Evolutionary conservation across 1,284 basidiomycete genomes (phyloP).

Genomic region (Leccinum huronense): DNA sequence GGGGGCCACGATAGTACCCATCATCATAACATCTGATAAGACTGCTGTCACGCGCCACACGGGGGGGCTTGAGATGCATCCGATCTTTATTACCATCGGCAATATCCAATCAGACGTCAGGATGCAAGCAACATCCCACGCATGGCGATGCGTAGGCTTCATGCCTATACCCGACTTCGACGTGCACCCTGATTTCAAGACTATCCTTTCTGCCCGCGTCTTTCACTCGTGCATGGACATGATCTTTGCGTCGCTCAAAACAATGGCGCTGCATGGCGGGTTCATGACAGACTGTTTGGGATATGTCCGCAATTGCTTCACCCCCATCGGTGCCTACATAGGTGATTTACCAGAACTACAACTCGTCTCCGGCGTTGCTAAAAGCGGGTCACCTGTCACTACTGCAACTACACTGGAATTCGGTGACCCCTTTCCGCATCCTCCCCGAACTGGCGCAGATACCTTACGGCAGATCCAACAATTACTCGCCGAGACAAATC

Average conservation of each 20-base stretch:
- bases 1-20: conserved; percentile 5
- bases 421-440: neutral
- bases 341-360: conserved; percentile 4
- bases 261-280: neutral
- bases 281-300: conserved; percentile 7
- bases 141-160: conserved; percentile 9
- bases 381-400: conserved; percentile 5
- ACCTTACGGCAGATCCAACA: neutral
- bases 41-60: conserved; percentile 7
- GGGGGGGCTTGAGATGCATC: conserved; percentile 13
- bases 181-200: conserved; percentile 1
- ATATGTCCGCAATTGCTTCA: neutral
- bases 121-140: conserved; percentile 10
- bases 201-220: conserved; percentile 4
- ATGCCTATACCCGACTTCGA: conserved; percentile 8
- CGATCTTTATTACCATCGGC: neutral
- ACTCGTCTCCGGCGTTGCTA: conserved; percentile 6
- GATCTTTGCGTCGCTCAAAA: conserved; percentile 2
- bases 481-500: neutral
- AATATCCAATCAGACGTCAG: conserved; percentile 8
- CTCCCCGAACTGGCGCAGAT: neutral
- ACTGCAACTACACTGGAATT: neutral
- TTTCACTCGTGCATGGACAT: conserved; percentile 13
- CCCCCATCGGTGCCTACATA: conserved; percentile 2
- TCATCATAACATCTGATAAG: conserved; percentile 11